phyloP scores from a whole-genome alignment of 805 yeast species.

The Wickerhamomyces chaumierensis region DNA sequence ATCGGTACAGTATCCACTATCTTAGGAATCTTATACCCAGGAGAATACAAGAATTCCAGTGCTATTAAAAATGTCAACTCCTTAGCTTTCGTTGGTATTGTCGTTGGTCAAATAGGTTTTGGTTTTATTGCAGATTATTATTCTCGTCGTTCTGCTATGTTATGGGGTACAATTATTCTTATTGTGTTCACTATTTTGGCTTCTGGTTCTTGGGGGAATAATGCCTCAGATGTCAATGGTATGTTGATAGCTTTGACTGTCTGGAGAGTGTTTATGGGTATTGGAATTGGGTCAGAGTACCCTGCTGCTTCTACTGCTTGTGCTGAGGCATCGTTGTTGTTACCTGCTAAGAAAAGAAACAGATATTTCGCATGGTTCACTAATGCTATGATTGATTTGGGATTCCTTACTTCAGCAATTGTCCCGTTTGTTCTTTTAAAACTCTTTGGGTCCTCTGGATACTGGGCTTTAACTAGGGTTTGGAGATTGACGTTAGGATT shows the following conservation, averaged over 20 bases:
- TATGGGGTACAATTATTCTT: conserved; percentile 63
- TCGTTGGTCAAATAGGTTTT: conserved; percentile 72
- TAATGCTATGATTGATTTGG: conserved; percentile 75
- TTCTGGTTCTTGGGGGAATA: conserved; percentile 76
- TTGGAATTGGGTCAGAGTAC: conserved; percentile 91
- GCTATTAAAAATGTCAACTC: conserved; percentile 78
- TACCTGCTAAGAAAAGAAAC: conserved; percentile 75
- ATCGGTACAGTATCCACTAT: conserved; percentile 73
- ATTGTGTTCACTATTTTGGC: conserved; percentile 69
- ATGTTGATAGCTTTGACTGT: conserved; percentile 76
- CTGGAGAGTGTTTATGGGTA: conserved; percentile 79
- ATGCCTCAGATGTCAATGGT: conserved; percentile 37
- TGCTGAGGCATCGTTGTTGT: conserved; percentile 74
- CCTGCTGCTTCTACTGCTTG: conserved; percentile 92
- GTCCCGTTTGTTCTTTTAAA: conserved; percentile 79
- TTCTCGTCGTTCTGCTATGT: conserved; percentile 78
- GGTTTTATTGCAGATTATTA: conserved; percentile 73
- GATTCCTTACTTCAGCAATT: conserved; percentile 75
- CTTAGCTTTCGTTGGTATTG: conserved; percentile 87
- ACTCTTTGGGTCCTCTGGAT: conserved; percentile 51
- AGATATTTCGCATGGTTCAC: conserved; percentile 87
- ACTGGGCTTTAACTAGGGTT: conserved; percentile 54
- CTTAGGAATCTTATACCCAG: conserved; percentile 56
- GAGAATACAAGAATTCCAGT: conserved; percentile 43
- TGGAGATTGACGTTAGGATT: conserved; percentile 90